phyloP scores from a whole-genome alignment of 805 yeast species.

The Yarrowia keelungensis region DNA sequence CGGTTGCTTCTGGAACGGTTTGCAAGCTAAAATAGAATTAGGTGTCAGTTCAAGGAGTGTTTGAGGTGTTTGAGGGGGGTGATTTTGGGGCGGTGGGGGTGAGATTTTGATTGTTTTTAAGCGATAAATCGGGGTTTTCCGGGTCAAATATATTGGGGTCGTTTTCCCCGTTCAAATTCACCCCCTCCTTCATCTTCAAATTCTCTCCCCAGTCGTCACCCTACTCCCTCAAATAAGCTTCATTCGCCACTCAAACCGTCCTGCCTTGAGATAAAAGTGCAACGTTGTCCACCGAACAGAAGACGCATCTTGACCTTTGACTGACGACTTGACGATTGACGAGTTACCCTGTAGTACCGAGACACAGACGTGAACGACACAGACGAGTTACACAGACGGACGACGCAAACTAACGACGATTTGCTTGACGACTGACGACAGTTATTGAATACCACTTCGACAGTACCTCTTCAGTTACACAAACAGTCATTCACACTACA shows the following conservation, averaged over 20 bases:
- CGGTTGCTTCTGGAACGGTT: constrained; percentile 33
- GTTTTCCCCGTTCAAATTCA: neutral
- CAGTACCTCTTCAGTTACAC: too few relatives aligned
- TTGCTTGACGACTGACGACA: too few relatives aligned
- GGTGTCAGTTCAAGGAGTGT: neutral
- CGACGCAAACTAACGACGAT: too few relatives aligned
- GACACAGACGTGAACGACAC: too few relatives aligned
- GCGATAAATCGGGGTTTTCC: neutral
- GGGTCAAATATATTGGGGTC: too few relatives aligned
- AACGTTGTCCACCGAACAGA: constrained; percentile 7
- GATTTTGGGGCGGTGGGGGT: neutral
- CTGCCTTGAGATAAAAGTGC: constrained; percentile 32
- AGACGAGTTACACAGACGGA: too few relatives aligned
- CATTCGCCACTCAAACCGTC: constrained; percentile 21
- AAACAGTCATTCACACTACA: neutral
- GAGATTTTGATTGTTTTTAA: neutral
- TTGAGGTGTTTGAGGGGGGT: neutral
- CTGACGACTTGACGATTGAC: neutral
- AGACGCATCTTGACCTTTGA: too few relatives aligned
- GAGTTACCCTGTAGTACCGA: neutral
- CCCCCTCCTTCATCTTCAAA: neutral
- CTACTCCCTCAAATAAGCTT: constrained; percentile 9
- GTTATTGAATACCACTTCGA: too few relatives aligned
- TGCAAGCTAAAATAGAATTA: neutral
- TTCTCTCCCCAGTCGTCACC: too few relatives aligned